Evolutionary conservation across 768 basidiomycete species (phyloP), one percentile per base, ranked within the genome.

Genomic region (Suillus discolor): DNA sequence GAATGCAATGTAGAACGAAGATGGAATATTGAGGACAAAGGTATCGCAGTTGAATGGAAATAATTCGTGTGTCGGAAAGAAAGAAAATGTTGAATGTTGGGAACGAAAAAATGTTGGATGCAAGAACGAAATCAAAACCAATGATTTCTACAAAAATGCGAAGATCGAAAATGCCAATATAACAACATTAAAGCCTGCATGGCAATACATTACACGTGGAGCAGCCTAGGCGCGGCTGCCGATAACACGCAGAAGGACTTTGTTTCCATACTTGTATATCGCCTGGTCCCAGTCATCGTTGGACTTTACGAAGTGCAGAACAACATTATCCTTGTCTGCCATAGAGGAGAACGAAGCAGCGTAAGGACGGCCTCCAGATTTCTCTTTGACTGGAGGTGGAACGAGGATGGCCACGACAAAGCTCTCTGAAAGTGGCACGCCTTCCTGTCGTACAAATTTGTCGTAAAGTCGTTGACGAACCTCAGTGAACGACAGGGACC

Each of bases 391-490:
- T 11, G 70, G 39, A 64, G 70, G 42, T 25, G 82, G 81, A 63
- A 85, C 79, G 57, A 84, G 71, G 68, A 87, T 83, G 23, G 84
- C 85, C 39, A 92, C 75, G 9, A 80, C 81, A 72, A 92, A 92
- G 1, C 80, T 75, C 8, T 82, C 77, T 0, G 81, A 81, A 28
- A 92, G 83, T 15, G 81, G 79, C 51, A 87, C 69, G 57, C 82
- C 83, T 73, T 88, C 89, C 70, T 87, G 84, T 28, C 82, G 79
- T n/a, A 84, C 81, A 71, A 93, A 88, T 70, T 91, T 92, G 63
- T 88, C 85, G 67, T 84, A 83, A 31, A 93, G 78, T 57, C 84
- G 83, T 61, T 78, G 77, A 65, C 88, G 87, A 18, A 92, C 70
- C 54, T 87, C 86, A 20, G 74, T 70, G 63, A 87, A 83, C n/a